Base-by-base conservation (phyloP, 2,329 filamentous ascomycete genomes). In the Chrysoporthe deuterocubensis region DNA sequence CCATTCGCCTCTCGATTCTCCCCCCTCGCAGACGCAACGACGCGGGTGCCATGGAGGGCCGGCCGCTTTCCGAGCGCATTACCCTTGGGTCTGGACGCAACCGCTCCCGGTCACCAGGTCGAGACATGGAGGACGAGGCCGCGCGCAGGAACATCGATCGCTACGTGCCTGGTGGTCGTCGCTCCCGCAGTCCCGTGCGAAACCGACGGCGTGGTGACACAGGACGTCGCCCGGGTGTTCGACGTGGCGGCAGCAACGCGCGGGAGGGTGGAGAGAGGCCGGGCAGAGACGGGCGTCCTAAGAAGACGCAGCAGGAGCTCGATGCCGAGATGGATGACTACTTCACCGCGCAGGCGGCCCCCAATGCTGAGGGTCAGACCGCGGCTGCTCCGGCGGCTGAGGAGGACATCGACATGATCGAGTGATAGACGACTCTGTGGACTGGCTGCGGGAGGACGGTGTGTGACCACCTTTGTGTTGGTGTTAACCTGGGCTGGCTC, bases 281-380 rank as follows among this genome's bases (percentile, higher is more conserved):
- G 43, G 82, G 82, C 59, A 83, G 81, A 21, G 84, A 87, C 64
- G 85, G 86, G 50, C 86, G 92, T 61, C 85, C 89, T 2, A 91
- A 89, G 80, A 97, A 97, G 86, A 97, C 94, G 0, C 91, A 94
- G 72, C 92, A 97, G 74, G 93, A 97, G 77, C 84, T 97, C 52
- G 94, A 97, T 77, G 93, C 92, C n/a, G 94, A 97, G 80, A 97
- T 97, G 94, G 93, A 90, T 42, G 93, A 97, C 76, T 97, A 97
- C 79, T 97, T 93, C 83, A 70, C 70, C 16, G 67, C 69, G 32
- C 72, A 76, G 57, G 73, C 74, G 67, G 69, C 73, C 32, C 73
- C 73, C 42, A 69, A 64, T 42, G 73, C 61, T 43, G 70, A 75
- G 21, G 81, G 78, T 50, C 87, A 89, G 66, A 89, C 68, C 42